phyloP scores from a whole-genome alignment of 176 grass and related monocot species.

The Eremochloa ophiuroides region DNA sequence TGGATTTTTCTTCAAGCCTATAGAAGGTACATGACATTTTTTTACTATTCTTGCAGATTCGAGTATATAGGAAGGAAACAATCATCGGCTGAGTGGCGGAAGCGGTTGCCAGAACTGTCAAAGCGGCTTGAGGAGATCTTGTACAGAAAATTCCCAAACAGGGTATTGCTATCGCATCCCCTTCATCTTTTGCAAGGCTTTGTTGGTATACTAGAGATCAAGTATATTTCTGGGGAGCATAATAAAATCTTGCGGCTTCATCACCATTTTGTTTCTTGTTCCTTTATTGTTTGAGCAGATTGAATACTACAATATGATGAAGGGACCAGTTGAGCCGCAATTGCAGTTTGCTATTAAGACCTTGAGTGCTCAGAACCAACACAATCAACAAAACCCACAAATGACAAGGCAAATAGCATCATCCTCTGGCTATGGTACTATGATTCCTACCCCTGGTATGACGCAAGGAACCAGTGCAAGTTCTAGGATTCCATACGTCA shows the following conservation, averaged over 20 bases:
- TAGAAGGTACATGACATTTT: not conserved
- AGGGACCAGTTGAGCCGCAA: slow-evolving; percentile 43
- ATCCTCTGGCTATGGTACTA: slow-evolving; percentile 65
- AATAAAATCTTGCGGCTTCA: slow-evolving; percentile 18
- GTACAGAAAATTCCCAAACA: slow-evolving; percentile 57
- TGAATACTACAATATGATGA: slow-evolving; percentile 70
- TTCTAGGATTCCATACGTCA: slow-evolving; percentile 43
- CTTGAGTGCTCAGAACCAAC: slow-evolving; percentile 36
- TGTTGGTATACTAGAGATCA: slow-evolving; percentile 14
- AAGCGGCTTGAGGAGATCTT: slow-evolving; percentile 52
- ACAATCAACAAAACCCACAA: slow-evolving; percentile 52
- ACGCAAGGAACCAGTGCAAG: slow-evolving; percentile 51
- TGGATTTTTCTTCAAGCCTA: not conserved
- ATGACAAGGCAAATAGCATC: slow-evolving; percentile 48
- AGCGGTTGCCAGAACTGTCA: slow-evolving; percentile 36
- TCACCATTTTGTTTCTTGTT: slow-evolving; percentile 4
- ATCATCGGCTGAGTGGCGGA: slow-evolving; percentile 30
- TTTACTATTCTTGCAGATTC: slow-evolving; percentile 29
- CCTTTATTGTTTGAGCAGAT: slow-evolving; percentile 49
- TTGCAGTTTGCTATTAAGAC: slow-evolving; percentile 60
- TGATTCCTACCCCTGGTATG: slow-evolving; percentile 98
- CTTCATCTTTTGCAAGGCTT: not conserved
- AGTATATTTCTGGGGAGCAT: not conserved
- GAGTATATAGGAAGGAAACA: slow-evolving; percentile 38
- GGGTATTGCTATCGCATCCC: slow-evolving; percentile 29